A percentile compares a stretch with the other conserved stretches of the same genome.
Conservation (phyloP, 2,329 filamentous ascomycete species). For the Penicillium freii region DNA sequence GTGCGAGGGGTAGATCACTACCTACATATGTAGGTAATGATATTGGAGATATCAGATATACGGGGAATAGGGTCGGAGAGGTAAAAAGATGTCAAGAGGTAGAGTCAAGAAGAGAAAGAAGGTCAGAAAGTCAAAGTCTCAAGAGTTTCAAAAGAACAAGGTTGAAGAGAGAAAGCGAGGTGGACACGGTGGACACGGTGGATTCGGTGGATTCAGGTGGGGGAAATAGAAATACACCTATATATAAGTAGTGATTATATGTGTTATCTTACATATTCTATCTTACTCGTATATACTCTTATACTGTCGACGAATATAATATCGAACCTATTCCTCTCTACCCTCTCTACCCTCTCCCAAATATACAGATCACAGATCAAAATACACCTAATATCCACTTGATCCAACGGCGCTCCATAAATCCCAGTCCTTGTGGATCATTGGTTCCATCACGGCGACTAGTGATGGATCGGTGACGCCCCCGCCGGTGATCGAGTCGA, state of each 20-base stretch:
- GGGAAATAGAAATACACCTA: not conserved
- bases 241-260: not conserved
- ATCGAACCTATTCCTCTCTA: not conserved
- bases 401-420: conserved; percentile 28
- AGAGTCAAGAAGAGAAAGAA: not conserved
- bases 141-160: not conserved
- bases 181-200: conserved; percentile 14
- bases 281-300: not conserved
- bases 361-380: not conserved
- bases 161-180: conserved; percentile 1
- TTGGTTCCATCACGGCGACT: conserved; percentile 22
- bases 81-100: not conserved
- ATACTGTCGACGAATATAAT: not conserved
- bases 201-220: not conserved
- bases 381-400: conserved; percentile 15
- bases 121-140: not conserved
- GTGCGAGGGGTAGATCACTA: conserved; percentile 1
- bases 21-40: not conserved
- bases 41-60: not conserved
- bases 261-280: not conserved
- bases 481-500: conserved; percentile 26
- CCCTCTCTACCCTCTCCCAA: no score
- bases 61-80: not conserved
- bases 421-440: conserved; percentile 18
- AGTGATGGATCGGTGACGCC: conserved; percentile 28